Conservation (phyloP, 331 rosid species). For the Saraca asoca region DNA sequence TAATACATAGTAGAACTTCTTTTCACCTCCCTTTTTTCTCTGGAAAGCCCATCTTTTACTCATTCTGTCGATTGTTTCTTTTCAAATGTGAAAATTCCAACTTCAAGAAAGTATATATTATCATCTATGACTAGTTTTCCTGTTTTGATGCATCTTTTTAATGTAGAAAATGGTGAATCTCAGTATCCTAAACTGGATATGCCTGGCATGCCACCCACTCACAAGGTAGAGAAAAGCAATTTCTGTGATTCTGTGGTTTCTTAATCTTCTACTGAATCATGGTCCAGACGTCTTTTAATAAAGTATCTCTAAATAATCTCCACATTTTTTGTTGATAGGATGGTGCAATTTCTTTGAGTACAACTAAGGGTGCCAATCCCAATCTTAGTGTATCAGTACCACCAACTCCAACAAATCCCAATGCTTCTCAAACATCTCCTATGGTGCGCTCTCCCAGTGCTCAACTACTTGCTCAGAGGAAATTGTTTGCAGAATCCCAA, state of each 20-base stretch:
- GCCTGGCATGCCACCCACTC: constrained; percentile 43
- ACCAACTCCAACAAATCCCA: constrained; percentile 37
- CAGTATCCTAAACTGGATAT: constrained; percentile 64
- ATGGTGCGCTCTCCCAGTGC: constrained; percentile 44
- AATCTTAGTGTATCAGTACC: constrained; percentile 24
- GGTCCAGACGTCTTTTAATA: neutral
- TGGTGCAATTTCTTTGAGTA: constrained; percentile 39
- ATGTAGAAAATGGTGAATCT: constrained; percentile 72
- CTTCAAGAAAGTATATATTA: constrained; percentile 2
- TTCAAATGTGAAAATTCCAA: neutral
- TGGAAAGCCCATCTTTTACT: neutral
- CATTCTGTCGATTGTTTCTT: neutral
- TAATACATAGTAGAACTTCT: no score
- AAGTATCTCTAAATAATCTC: constrained; percentile 23
- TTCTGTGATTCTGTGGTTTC: constrained; percentile 29
- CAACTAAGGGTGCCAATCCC: constrained; percentile 35
- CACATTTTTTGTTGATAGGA: constrained; percentile 43
- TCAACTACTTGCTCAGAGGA: constrained; percentile 65
- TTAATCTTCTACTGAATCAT: constrained; percentile 8
- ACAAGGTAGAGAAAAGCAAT: constrained; percentile 51
- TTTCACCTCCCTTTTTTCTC: neutral
- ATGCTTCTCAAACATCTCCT: constrained; percentile 40
- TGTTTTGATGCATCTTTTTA: constrained; percentile 28
- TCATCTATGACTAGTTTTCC: neutral
- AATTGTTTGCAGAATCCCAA: constrained; percentile 60